Percentiles rank a stretch among this genome's conserved stretches.
Evolutionary conservation across 2,329 filamentous ascomycete species (phyloP).

Genomic region (Aspergillus sp.): DNA sequence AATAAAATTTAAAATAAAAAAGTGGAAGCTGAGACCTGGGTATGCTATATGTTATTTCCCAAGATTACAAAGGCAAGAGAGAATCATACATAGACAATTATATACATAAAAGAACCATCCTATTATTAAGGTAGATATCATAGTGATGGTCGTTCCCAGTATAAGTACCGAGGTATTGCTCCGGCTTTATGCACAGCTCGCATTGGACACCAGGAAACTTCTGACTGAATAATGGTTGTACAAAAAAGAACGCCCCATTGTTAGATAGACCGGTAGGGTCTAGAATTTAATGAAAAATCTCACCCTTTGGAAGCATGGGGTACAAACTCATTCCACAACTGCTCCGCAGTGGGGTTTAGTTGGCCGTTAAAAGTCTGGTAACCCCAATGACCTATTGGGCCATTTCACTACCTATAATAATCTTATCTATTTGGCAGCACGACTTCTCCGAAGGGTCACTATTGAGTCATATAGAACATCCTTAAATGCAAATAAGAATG

Average conservation of each 20-base stretch:
- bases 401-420: background rate
- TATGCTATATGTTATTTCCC: no score
- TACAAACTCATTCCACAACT: background rate
- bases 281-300: background rate
- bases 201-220: background rate
- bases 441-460: conserved; percentile 33
- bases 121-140: no score
- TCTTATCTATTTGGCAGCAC: conserved; percentile 31
- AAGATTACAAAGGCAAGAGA: no score
- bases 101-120: no score
- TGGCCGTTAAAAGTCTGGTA: background rate
- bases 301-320: background rate
- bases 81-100: no score
- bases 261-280: background rate
- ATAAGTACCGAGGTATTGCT: no score
- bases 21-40: no score
- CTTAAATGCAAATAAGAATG: conserved; percentile 97
- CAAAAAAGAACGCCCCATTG: background rate
- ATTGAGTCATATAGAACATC: conserved; percentile 79
- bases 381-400: background rate
- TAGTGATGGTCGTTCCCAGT: no score
- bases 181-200: background rate
- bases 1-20: no score
- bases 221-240: background rate
- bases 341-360: conserved; percentile 1